Evolutionary conservation across 371 early-diverging fungal genomes (phyloP).

Genomic region (Lichtheimia hyalospora): DNA sequence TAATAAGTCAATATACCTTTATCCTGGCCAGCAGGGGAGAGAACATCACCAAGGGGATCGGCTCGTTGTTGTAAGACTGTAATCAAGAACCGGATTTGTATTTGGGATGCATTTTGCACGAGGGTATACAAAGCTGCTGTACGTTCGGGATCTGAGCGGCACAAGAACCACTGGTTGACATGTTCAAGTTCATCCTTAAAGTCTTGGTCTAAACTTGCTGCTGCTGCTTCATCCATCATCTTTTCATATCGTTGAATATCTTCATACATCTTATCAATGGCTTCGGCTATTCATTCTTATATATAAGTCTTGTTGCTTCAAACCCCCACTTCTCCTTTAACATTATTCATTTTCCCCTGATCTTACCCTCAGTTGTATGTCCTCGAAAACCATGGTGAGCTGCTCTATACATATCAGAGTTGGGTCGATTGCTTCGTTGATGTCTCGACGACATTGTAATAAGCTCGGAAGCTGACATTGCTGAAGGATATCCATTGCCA

Average conservation of each 20-base stretch:
- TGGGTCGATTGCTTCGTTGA: neutral
- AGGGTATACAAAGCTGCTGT: slow-evolving; percentile 91
- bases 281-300: slow-evolving; percentile 50
- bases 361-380: slow-evolving; percentile 40
- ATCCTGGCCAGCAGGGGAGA: slow-evolving; percentile 62
- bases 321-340: neutral
- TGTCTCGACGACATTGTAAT: slow-evolving; percentile 11
- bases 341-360: neutral
- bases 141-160: slow-evolving; percentile 88
- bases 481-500: slow-evolving; percentile 15
- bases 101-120: slow-evolving; percentile 86
- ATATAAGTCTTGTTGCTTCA: neutral
- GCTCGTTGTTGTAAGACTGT: slow-evolving; percentile 91
- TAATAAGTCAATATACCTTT: slow-evolving; percentile 38
- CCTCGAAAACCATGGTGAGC: slow-evolving; percentile 16
- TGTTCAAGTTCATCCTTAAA: slow-evolving; percentile 93
- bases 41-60: slow-evolving; percentile 60
- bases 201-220: slow-evolving; percentile 87
- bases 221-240: slow-evolving; percentile 93
- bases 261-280: slow-evolving; percentile 91
- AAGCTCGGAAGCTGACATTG: slow-evolving; percentile 42
- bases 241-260: slow-evolving; percentile 90
- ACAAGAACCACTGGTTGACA: slow-evolving; percentile 94
- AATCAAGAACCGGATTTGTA: slow-evolving; percentile 92
- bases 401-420: slow-evolving; percentile 7